Evolutionary conservation across 2,329 filamentous ascomycete species (phyloP).

Genomic region (Didymella segeticola): DNA sequence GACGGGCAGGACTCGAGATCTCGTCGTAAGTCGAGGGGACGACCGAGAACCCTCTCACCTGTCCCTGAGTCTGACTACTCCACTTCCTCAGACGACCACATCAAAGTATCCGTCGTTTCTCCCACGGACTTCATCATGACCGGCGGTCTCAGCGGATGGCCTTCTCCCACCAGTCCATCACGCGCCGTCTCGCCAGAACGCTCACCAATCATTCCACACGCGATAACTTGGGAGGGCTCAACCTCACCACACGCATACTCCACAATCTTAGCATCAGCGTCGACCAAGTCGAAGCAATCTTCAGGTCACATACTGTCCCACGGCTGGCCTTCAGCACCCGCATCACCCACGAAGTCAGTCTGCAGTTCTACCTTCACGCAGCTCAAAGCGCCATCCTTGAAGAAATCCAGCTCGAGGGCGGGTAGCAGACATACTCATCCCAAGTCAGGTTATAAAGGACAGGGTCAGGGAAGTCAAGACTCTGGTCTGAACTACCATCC

Average conservation of each 20-base stretch:
- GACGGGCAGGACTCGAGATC: no score
- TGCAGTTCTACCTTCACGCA: neutral
- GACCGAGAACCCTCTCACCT: constrained; percentile 9
- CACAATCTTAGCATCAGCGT: neutral
- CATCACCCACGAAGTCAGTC: neutral
- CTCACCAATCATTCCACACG: constrained; percentile 2
- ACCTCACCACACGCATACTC: neutral
- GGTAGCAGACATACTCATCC: neutral
- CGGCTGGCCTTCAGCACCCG: neutral
- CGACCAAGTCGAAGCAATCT: neutral
- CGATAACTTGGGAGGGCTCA: constrained; percentile 1
- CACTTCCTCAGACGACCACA: neutral
- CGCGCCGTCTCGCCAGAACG: neutral
- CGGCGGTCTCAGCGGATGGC: constrained; percentile 24
- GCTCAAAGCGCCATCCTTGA: neutral
- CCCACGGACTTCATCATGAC: constrained; percentile 34
- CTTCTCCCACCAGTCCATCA: constrained; percentile 4
- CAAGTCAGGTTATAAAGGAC: neutral
- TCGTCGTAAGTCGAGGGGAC: neutral
- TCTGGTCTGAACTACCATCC: constrained; percentile 27
- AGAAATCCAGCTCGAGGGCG: neutral
- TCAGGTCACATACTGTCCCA: neutral
- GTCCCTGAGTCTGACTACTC: constrained; percentile 22
- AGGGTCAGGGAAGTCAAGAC: neutral
- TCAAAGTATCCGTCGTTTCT: constrained; percentile 1